A percentile compares a stretch with the other conserved stretches of the same genome.
These are phyloP conservation scores for Colletotrichum echinochloae DNA, from an alignment of 2,329 filamentous ascomycete genomes.

Conservation along the genomic window DNA sequence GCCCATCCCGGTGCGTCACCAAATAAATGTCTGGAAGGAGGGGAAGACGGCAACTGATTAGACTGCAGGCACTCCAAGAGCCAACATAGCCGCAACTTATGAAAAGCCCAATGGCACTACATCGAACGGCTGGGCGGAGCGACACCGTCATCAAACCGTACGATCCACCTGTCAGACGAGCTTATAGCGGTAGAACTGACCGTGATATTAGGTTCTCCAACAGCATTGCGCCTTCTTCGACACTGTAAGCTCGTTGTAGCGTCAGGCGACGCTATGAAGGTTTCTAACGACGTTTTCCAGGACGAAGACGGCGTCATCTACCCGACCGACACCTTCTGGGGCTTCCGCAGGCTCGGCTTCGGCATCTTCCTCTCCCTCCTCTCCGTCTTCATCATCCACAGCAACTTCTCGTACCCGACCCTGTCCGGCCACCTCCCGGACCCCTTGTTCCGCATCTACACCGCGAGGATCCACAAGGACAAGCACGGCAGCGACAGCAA, in stretches of 20 bases:
- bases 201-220: constrained; percentile 47
- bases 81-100: constrained; percentile 51
- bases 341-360: constrained; percentile 56
- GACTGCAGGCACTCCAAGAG: constrained; percentile 48
- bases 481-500: constrained; percentile 61
- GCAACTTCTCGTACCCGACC: constrained; percentile 60
- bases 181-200: neutral
- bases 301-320: constrained; percentile 55
- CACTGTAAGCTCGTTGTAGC: constrained; percentile 25
- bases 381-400: constrained; percentile 54
- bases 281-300: neutral
- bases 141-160: constrained; percentile 50
- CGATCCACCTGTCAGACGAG: neutral
- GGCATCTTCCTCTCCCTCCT: constrained; percentile 54
- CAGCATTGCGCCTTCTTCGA: constrained; percentile 58
- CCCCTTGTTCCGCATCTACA: constrained; percentile 53
- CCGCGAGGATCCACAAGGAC: constrained; percentile 54
- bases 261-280: accelerated
- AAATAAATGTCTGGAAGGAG: neutral
- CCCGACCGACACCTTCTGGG: constrained; percentile 53
- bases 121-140: constrained; percentile 47
- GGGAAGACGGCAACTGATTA: neutral
- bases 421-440: constrained; percentile 52
- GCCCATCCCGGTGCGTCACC: constrained; percentile 44
- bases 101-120: constrained; percentile 51